Evolutionary conservation across 1,284 basidiomycete species (phyloP).

Genomic region (Austroboletus niveus): DNA sequence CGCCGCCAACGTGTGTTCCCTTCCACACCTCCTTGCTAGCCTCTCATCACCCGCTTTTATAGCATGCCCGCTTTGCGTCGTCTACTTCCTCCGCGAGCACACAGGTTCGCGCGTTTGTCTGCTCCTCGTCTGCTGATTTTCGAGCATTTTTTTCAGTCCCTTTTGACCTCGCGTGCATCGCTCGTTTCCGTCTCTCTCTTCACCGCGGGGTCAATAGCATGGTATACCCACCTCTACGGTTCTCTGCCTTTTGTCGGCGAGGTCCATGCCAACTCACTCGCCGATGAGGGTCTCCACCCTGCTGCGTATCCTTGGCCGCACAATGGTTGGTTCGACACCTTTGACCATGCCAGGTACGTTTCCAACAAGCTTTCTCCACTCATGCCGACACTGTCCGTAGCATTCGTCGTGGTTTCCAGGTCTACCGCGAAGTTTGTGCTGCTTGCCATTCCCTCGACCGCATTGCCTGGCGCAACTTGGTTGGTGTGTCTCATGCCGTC

Average conservation of each 20-base stretch:
- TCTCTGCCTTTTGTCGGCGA: constrained; percentile 82
- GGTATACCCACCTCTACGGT: constrained; percentile 96
- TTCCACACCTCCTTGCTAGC: no score
- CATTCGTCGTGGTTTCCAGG: constrained; percentile 97
- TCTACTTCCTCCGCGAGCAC: constrained; percentile 53
- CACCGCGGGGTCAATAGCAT: constrained; percentile 87
- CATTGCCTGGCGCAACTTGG: constrained; percentile 99
- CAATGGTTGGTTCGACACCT: constrained; percentile 84
- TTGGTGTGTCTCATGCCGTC: constrained; percentile 95
- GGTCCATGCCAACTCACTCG: constrained; percentile 86
- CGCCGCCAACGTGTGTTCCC: no score
- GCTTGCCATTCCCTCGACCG: constrained; percentile 99
- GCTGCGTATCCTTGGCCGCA: constrained; percentile 90
- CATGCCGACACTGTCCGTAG: constrained; percentile 39
- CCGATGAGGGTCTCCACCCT: constrained; percentile 95
- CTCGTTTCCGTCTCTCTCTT: constrained; percentile 77
- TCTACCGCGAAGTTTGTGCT: constrained; percentile 98
- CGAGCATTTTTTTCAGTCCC: constrained; percentile 39
- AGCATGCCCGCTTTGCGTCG: constrained; percentile 69
- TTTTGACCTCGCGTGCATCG: constrained; percentile 73
- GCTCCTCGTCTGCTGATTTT: background rate
- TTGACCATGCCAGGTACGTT: constrained; percentile 88
- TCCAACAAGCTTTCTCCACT: constrained; percentile 1
- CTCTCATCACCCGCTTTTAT: constrained; percentile 12
- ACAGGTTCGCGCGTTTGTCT: constrained; percentile 46